Percentiles rank a stretch among this genome's conserved stretches.
These are phyloP conservation scores for Pythium volutum DNA, from an alignment of 352 stramenopile species.

Conservation along the genomic window DNA sequence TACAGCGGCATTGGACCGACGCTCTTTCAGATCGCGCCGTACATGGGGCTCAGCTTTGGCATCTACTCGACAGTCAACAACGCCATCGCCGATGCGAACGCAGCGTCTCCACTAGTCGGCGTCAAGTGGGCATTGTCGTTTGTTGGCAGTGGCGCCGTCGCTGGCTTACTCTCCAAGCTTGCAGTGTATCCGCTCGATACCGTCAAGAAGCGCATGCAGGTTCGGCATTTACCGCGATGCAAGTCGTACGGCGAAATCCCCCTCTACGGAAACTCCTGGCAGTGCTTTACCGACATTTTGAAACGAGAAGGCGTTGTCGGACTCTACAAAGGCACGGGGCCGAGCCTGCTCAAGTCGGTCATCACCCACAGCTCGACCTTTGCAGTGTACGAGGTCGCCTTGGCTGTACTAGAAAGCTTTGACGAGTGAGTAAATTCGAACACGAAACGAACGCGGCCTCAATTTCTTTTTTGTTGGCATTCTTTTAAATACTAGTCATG, in stretches of 20 bases:
- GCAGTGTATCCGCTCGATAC: constrained; percentile 94
- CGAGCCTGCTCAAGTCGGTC: constrained; percentile 78
- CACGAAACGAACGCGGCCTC: background rate
- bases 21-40: constrained; percentile 92
- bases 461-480: background rate
- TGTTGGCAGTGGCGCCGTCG: constrained; percentile 79
- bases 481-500: constrained; percentile 14
- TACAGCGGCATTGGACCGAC: constrained; percentile 88
- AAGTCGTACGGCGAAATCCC: constrained; percentile 65
- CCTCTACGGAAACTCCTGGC: constrained; percentile 57
- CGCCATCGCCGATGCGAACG: constrained; percentile 25
- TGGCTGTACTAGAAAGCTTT: constrained; percentile 31
- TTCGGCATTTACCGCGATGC: constrained; percentile 66
- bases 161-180: constrained; percentile 90
- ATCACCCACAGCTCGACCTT: constrained; percentile 79
- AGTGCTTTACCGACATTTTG: constrained; percentile 60
- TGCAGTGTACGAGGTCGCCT: constrained; percentile 65
- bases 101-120: constrained; percentile 12
- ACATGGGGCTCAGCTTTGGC: constrained; percentile 95
- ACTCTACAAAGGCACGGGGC: constrained; percentile 77
- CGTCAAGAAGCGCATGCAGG: constrained; percentile 95
- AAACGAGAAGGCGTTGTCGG: constrained; percentile 56
- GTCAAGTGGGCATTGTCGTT: constrained; percentile 46
- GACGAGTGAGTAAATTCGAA: background rate
- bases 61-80: constrained; percentile 83